Evolutionary conservation across 2,329 filamentous ascomycete genomes (phyloP).

Genomic region (Botrytis fabae): DNA sequence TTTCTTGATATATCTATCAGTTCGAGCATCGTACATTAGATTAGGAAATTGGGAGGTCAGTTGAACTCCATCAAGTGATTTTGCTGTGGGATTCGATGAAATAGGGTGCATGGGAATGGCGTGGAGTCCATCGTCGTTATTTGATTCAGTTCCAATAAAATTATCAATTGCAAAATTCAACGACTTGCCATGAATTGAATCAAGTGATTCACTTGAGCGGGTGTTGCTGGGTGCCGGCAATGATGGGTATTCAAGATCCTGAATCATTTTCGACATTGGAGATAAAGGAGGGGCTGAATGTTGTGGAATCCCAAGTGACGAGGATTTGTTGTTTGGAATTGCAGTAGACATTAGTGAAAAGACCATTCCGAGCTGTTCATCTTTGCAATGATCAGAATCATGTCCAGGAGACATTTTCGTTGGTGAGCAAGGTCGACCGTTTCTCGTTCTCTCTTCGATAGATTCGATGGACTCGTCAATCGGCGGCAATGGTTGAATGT

Average conservation of each 20-base stretch:
- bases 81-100: neutral
- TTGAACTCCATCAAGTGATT: neutral
- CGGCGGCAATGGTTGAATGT: neutral
- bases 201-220: neutral
- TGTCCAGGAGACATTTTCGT: neutral
- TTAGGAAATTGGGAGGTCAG: neutral
- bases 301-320: neutral
- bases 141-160: neutral
- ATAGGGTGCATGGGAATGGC: neutral
- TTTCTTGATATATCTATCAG: neutral
- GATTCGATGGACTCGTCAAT: constrained; percentile 3
- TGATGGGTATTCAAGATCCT: neutral
- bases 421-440: neutral
- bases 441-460: neutral
- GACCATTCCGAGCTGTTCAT: neutral
- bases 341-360: neutral
- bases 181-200: neutral
- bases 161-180: neutral
- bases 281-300: neutral
- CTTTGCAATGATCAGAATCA: neutral
- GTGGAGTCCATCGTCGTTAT: neutral
- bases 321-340: neutral
- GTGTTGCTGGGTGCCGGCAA: too few relatives aligned
- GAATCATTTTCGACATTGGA: constrained; percentile 8
- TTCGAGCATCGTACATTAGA: neutral